Base-by-base conservation (phyloP, 2,329 filamentous ascomycete genomes). In the Colletotrichum chrysophilum region DNA sequence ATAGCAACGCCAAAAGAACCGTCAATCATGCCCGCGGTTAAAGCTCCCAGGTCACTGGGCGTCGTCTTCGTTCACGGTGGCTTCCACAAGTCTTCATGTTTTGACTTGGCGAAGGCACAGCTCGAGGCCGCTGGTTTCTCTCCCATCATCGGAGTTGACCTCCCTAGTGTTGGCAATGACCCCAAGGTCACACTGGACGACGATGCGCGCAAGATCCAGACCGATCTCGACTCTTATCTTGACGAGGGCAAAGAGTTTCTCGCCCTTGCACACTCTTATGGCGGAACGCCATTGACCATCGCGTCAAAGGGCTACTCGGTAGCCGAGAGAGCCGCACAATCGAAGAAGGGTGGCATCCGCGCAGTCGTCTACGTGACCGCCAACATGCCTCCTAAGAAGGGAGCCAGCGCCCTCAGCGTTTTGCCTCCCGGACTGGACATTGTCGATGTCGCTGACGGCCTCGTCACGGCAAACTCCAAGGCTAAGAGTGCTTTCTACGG, bases 401-500 rank as follows among this genome's bases (percentile, higher is more conserved):
- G 71, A 12, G 60, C 36, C 48, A 71, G 71, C 36, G 48, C 60
- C 7, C 34, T 74, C 10, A 74, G 67, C 28, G 67, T 71, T 16
- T 28, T 71, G 12, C 67, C 67, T n/a, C 71, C 67, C 2, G 71
- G 43, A 4, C 8, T 74, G 13, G 60, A 74, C 26, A 66, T 74
- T 32, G 36, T 71, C 34, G 60, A 74, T 13, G 34, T 61, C 4
- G 34, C 34, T 3, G 67, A 30, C 24, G 71, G 71, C 2, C 36
- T 71, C 10, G 52, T 74, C 7, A 66, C 28, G 9, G 71, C 60
- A 9, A 74, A 66, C n/a, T 7, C 21, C 26, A 71, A 71, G 30
- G 67, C 71, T 14, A 71, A 71, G 34, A 34, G 28, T 1, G 71
- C 60, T 16, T 74, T 71, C 36, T 74, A 74, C 67, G 71, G 71